These are phyloP conservation scores for Neonectria punicea DNA, from an alignment of 2,329 filamentous ascomycete genomes.

Conservation along the genomic window DNA sequence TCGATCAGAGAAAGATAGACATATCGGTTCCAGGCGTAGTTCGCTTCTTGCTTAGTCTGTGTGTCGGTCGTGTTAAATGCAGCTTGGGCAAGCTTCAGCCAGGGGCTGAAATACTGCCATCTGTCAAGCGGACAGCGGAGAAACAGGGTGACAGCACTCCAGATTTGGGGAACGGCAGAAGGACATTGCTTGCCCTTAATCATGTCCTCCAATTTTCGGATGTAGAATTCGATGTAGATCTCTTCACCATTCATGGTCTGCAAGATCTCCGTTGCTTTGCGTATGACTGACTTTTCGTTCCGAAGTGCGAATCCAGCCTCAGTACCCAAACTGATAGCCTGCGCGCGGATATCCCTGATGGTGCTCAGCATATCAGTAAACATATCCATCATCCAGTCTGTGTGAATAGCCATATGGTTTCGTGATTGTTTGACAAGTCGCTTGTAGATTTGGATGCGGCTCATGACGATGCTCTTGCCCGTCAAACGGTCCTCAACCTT, in stretches of 20 bases:
- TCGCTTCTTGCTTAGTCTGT: slow-evolving; percentile 78
- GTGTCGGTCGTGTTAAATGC: slow-evolving; percentile 85
- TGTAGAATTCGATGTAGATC: slow-evolving; percentile 76
- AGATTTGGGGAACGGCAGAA: slow-evolving; percentile 83
- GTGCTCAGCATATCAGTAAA: slow-evolving; percentile 84
- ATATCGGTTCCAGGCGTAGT: slow-evolving; percentile 86
- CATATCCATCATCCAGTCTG: slow-evolving; percentile 84
- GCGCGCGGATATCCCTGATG: slow-evolving; percentile 78
- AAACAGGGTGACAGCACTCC: slow-evolving; percentile 84
- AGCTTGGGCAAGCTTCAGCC: slow-evolving; percentile 81
- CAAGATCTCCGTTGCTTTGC: slow-evolving; percentile 73
- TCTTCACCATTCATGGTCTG: slow-evolving; percentile 61
- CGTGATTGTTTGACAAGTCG: slow-evolving; percentile 79
- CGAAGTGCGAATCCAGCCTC: slow-evolving; percentile 77
- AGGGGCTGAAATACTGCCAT: slow-evolving; percentile 80
- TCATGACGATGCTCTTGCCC: slow-evolving; percentile 83
- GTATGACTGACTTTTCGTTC: slow-evolving; percentile 73
- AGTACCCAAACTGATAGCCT: slow-evolving; percentile 79
- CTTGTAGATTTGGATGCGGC: slow-evolving; percentile 82
- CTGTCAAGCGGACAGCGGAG: slow-evolving; percentile 72
- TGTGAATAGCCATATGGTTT: slow-evolving; percentile 74
- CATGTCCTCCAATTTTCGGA: slow-evolving; percentile 74
- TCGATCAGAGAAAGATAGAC: slow-evolving; percentile 78
- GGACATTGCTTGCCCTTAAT: slow-evolving; percentile 64
- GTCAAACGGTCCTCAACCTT: slow-evolving; percentile 77